A percentile compares a stretch with the other conserved stretches of the same genome.
phyloP scores from a whole-genome alignment of 768 basidiomycete species.

The Leccinum subgranulosum region DNA sequence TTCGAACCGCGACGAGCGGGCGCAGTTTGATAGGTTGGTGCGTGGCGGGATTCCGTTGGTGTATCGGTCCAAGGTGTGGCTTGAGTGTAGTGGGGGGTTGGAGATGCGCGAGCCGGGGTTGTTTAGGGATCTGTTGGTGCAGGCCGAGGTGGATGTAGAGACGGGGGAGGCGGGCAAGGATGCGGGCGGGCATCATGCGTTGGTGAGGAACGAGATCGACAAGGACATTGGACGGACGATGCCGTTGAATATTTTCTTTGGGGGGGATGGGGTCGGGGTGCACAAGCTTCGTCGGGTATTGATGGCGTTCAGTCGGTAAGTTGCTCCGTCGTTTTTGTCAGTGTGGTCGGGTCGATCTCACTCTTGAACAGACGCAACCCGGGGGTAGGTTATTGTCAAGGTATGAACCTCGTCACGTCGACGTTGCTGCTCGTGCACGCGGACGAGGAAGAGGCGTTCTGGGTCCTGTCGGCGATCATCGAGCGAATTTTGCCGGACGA shows the following conservation, averaged over 20 bases:
- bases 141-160: slow-evolving; percentile 39
- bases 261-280: slow-evolving; percentile 93
- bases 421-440: slow-evolving; percentile 90
- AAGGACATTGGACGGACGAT: slow-evolving; percentile 92
- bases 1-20: slow-evolving; percentile 65
- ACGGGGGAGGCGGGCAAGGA: slow-evolving; percentile 6
- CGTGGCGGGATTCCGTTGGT: slow-evolving; percentile 82
- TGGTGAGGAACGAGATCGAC: slow-evolving; percentile 80
- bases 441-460: slow-evolving; percentile 96
- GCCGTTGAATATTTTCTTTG: slow-evolving; percentile 96
- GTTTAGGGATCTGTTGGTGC: slow-evolving; percentile 79
- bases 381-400: slow-evolving; percentile 90
- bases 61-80: slow-evolving; percentile 86
- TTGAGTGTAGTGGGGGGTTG: slow-evolving; percentile 90
- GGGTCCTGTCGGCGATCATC: slow-evolving; percentile 87
- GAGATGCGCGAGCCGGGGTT: slow-evolving; percentile 91
- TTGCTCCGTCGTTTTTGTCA: background rate
- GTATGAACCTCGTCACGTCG: slow-evolving; percentile 94
- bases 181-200: slow-evolving; percentile 30
- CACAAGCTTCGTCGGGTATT: slow-evolving; percentile 88
- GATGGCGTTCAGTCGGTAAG: slow-evolving; percentile 88
- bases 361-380: slow-evolving; percentile 72
- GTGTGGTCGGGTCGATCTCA: background rate
- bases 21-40: slow-evolving; percentile 78
- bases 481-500: slow-evolving; percentile 87